These are phyloP conservation scores for Hypoxylon sp. DNA, from an alignment of 2,329 filamentous ascomycete species.

Conservation along the genomic window DNA sequence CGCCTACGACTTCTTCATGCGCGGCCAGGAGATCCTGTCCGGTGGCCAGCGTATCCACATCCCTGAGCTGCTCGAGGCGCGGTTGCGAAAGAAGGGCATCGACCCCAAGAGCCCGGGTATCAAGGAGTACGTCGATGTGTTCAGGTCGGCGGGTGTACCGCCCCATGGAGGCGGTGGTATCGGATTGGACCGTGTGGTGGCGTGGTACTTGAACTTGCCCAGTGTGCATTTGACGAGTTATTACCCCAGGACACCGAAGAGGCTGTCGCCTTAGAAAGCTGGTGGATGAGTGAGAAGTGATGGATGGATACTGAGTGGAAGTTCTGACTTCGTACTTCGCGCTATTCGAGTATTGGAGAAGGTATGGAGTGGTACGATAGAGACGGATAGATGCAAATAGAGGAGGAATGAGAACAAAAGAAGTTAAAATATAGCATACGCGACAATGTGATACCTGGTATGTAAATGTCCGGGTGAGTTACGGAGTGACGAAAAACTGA, in stretches of 20 bases:
- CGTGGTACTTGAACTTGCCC: slow-evolving; percentile 72
- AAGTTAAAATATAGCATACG: not conserved
- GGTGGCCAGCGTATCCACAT: slow-evolving; percentile 94
- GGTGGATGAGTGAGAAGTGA: not conserved
- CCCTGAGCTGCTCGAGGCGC: slow-evolving; percentile 79
- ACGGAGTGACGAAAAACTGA: not conserved
- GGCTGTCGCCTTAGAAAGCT: slow-evolving; percentile 64
- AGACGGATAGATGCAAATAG: slow-evolving; percentile 1
- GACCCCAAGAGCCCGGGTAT: slow-evolving; percentile 82
- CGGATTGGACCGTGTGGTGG: slow-evolving; percentile 88
- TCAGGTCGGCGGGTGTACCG: slow-evolving; percentile 85
- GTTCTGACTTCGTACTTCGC: not conserved
- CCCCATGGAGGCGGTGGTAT: slow-evolving; percentile 93
- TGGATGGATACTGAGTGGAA: not conserved
- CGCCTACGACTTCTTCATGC: slow-evolving; percentile 82
- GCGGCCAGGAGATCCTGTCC: slow-evolving; percentile 92
- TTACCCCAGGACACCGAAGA: slow-evolving; percentile 74
- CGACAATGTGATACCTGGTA: not conserved
- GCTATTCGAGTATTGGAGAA: not conserved
- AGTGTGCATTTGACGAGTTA: slow-evolving; percentile 71
- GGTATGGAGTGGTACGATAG: slow-evolving; percentile 8
- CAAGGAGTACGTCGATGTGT: slow-evolving; percentile 90
- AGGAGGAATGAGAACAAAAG: slow-evolving; percentile 7
- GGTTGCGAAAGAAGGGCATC: slow-evolving; percentile 84
- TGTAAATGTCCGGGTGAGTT: not conserved